These are phyloP conservation scores for Hypomontagnella submonticulosa DNA, from an alignment of 495 filamentous ascomycete genomes.

Conservation along the genomic window DNA sequence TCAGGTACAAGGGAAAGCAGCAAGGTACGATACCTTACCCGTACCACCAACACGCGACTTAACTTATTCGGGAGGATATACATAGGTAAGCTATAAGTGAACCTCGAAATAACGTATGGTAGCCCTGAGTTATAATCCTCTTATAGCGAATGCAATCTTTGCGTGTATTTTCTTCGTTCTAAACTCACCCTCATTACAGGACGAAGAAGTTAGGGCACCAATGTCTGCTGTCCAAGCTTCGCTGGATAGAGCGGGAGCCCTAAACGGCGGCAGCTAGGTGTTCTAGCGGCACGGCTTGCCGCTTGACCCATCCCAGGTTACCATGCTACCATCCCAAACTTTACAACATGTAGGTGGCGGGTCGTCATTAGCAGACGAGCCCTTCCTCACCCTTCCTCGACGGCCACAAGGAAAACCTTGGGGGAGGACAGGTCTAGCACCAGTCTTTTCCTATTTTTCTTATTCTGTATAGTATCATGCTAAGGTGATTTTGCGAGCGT, in stretches of 20 bases:
- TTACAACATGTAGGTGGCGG: not conserved
- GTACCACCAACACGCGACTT: too few species aligned
- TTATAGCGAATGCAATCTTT: too few species aligned
- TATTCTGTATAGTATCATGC: not conserved
- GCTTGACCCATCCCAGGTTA: conserved; percentile 11
- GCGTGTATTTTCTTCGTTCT: too few species aligned
- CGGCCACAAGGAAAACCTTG: too few species aligned
- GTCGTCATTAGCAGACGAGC: conserved; percentile 1
- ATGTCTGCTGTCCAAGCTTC: conserved; percentile 24
- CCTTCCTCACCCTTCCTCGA: conserved; percentile 1
- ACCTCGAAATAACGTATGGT: not conserved
- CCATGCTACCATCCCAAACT: conserved; percentile 3
- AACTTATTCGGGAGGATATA: too few species aligned
- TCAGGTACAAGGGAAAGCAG: conserved; percentile 38
- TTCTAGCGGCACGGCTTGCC: conserved; percentile 36
- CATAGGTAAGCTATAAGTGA: too few species aligned
- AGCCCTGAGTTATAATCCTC: too few species aligned
- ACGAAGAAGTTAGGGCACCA: not conserved
- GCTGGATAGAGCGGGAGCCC: conserved; percentile 11
- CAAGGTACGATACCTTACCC: conserved; percentile 28
- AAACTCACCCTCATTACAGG: not conserved
- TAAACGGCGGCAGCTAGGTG: conserved; percentile 18
- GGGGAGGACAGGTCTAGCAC: too few species aligned
- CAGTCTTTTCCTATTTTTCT: too few species aligned
- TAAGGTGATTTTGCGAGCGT: not conserved